These are phyloP conservation scores for Jackrogersella minutella DNA, from an alignment of 495 filamentous ascomycete species.

Conservation along the genomic window DNA sequence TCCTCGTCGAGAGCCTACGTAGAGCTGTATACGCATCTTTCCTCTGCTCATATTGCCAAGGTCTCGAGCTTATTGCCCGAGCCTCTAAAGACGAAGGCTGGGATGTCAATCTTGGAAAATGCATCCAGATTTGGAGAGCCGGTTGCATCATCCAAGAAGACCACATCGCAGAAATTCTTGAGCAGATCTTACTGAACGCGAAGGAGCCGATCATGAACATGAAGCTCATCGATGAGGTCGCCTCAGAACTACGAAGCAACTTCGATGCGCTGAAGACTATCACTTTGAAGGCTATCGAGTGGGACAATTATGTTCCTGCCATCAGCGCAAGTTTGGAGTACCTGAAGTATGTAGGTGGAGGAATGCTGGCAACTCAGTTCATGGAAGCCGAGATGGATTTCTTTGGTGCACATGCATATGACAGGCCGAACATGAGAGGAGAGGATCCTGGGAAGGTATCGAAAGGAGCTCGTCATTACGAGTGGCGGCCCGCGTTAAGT, in stretches of 20 bases:
- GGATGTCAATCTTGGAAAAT: conserved; percentile 65
- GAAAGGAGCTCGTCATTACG: conserved; percentile 64
- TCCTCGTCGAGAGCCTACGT: conserved; percentile 67
- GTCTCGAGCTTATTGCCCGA: conserved; percentile 69
- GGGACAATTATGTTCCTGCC: conserved; percentile 71
- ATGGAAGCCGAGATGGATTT: conserved; percentile 81
- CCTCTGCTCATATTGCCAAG: conserved; percentile 71
- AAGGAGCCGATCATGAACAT: conserved; percentile 36
- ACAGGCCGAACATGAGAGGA: conserved; percentile 51
- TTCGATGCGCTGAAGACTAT: conserved; percentile 64
- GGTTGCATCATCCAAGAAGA: conserved; percentile 81
- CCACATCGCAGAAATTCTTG: conserved; percentile 67
- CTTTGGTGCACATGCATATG: conserved; percentile 76
- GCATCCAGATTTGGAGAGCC: conserved; percentile 74
- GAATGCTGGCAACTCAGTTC: conserved; percentile 68
- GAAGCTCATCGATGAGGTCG: conserved; percentile 54
- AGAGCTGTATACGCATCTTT: conserved; percentile 69
- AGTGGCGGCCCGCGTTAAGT: conserved; percentile 60
- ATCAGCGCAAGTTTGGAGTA: conserved; percentile 74
- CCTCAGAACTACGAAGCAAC: conserved; percentile 60
- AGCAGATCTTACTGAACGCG: conserved; percentile 35
- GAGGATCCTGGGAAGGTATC: conserved; percentile 56
- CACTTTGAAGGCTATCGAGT: conserved; percentile 63
- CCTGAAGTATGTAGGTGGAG: conserved; percentile 63
- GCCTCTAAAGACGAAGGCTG: conserved; percentile 69